Percentiles rank a stretch among this genome's conserved stretches.
These are phyloP conservation scores for Mycena epipterygia DNA, from an alignment of 768 basidiomycete genomes.

Conservation along the genomic window DNA sequence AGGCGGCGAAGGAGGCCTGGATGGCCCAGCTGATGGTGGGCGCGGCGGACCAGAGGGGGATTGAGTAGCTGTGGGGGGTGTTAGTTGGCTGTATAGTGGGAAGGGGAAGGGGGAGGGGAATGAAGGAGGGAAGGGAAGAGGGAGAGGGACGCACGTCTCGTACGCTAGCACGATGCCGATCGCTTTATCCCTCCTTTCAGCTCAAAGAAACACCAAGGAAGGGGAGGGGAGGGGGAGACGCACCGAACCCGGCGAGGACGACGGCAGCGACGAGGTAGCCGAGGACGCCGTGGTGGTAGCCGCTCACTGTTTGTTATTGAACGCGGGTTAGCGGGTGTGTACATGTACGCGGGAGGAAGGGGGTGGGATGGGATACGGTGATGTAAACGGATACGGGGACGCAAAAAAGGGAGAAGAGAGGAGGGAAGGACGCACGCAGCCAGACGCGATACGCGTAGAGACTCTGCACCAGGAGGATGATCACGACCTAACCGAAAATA, in stretches of 20 bases:
- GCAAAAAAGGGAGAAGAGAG: no score
- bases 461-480: slow-evolving; percentile 61
- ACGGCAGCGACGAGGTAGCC: slow-evolving; percentile 53
- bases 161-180: slow-evolving; percentile 49
- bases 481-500: no score
- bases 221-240: slow-evolving; percentile 14
- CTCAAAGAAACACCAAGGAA: neutral
- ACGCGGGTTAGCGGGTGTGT: no score
- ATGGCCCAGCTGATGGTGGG: slow-evolving; percentile 55
- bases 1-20: slow-evolving; percentile 54
- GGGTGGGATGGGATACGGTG: no score
- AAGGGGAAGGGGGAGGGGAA: no score
- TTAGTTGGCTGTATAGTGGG: no score
- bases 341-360: no score
- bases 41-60: slow-evolving; percentile 48
- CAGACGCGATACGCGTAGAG: slow-evolving; percentile 62
- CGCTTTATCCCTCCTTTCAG: no score
- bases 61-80: no score
- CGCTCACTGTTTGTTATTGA: slow-evolving; percentile 53
- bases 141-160: slow-evolving; percentile 54
- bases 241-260: slow-evolving; percentile 56
- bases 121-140: no score
- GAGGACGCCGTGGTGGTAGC: slow-evolving; percentile 52
- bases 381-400: no score
- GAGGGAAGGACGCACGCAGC: slow-evolving; percentile 54